These are phyloP conservation scores for Phytopythium chamaehyphon DNA, from an alignment of 352 stramenopile genomes.

Conservation along the genomic window DNA sequence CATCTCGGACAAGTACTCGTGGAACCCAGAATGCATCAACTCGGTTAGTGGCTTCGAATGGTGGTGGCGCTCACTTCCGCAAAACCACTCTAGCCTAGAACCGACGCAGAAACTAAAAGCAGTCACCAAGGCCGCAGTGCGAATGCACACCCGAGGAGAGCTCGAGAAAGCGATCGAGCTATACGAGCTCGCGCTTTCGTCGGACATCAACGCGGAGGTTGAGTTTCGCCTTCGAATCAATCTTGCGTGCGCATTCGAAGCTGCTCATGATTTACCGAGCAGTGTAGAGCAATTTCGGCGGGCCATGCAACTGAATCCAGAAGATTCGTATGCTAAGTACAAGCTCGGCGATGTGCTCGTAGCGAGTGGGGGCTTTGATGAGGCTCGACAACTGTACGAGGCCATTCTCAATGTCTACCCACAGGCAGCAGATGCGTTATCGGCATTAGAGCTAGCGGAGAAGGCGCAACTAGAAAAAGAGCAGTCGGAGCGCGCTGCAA, in stretches of 20 bases:
- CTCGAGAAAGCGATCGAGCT: conserved; percentile 60
- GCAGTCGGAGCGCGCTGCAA: conserved; percentile 18
- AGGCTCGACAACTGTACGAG: conserved; percentile 34
- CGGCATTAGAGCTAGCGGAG: conserved; percentile 24
- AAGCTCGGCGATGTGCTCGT: conserved; percentile 52
- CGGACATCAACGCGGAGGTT: conserved; percentile 50
- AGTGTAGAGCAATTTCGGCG: conserved; percentile 40
- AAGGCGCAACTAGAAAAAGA: conserved; percentile 16
- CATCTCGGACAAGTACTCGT: conserved; percentile 60
- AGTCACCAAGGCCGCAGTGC: conserved; percentile 71
- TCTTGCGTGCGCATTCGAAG: conserved; percentile 57
- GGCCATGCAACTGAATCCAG: conserved; percentile 36
- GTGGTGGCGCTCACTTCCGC: conserved; percentile 74
- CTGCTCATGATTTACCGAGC: conserved; percentile 24
- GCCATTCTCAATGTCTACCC: conserved; percentile 43
- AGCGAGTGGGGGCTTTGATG: conserved; percentile 28
- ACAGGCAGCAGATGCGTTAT: conserved; percentile 41
- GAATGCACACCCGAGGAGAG: conserved; percentile 58
- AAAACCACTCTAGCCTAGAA: conserved; percentile 53
- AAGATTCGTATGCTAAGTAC: conserved; percentile 52
- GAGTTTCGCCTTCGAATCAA: conserved; percentile 65
- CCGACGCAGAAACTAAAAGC: conserved; percentile 76
- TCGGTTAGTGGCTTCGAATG: conserved; percentile 77
- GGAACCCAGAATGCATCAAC: conserved; percentile 72
- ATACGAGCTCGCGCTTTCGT: conserved; percentile 59